These are phyloP conservation scores for Aureobasidium sp. DNA, from an alignment of 2,329 filamentous ascomycete genomes.

Conservation along the genomic window DNA sequence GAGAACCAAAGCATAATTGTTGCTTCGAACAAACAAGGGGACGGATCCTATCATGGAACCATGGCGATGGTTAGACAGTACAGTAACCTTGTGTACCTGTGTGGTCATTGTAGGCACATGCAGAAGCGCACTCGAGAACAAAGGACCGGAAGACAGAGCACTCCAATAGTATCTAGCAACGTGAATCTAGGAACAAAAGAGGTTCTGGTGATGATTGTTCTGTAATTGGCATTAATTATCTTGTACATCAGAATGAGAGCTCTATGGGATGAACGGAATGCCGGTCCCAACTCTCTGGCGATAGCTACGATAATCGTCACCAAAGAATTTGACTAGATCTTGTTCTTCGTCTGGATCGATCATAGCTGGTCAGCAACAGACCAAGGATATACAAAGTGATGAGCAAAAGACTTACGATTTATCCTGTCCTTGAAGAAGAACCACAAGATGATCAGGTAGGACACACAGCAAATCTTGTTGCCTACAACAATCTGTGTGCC, in stretches of 20 bases:
- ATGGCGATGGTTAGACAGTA: no score
- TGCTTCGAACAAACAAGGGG: no score
- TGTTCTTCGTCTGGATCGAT: conserved; percentile 59
- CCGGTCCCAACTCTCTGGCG: conserved; percentile 60
- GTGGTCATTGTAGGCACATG: no score
- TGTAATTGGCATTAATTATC: no score
- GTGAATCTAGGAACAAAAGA: no score
- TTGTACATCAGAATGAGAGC: background rate
- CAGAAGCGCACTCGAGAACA: no score
- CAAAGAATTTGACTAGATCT: conserved; percentile 73
- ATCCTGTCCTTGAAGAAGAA: conserved; percentile 73
- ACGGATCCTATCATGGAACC: no score
- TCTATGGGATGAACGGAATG: conserved; percentile 62
- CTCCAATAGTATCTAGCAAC: no score
- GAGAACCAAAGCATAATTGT: no score
- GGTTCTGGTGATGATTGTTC: no score
- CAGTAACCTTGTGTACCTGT: no score
- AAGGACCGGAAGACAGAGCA: no score
- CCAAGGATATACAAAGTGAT: background rate
- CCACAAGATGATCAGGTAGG: conserved; percentile 70
- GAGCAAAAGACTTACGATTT: conserved; percentile 38
- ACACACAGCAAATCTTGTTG: conserved; percentile 69
- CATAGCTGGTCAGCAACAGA: conserved; percentile 12
- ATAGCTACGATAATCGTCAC: conserved; percentile 70
- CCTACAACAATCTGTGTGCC: conserved; percentile 87